These are phyloP conservation scores for Wickerhamomyces sydowiorum DNA, from an alignment of 805 yeast genomes.

Conservation along the genomic window DNA sequence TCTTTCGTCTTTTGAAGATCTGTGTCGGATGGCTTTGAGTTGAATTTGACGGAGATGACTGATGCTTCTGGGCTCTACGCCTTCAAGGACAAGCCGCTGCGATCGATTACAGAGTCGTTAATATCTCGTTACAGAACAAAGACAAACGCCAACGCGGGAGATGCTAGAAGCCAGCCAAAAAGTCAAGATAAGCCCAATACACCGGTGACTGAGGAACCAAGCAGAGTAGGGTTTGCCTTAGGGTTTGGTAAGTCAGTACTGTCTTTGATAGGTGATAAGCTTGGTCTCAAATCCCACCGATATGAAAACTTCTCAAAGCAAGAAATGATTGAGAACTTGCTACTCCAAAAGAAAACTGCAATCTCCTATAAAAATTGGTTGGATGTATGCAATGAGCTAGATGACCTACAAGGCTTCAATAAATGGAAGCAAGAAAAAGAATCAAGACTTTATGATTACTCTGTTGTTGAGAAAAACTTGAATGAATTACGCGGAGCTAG, in stretches of 20 bases:
- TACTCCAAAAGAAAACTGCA: constrained; percentile 41
- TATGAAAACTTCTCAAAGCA: constrained; percentile 20
- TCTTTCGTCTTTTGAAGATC: too few species aligned
- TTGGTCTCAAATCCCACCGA: neutral
- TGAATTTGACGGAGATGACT: neutral
- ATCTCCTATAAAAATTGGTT: constrained; percentile 63
- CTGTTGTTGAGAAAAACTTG: constrained; percentile 47
- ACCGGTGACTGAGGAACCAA: neutral
- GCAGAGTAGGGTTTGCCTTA: neutral
- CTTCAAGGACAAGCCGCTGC: neutral
- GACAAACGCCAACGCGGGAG: neutral
- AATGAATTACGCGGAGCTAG: constrained; percentile 58
- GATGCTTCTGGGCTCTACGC: neutral
- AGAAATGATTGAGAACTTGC: constrained; percentile 30
- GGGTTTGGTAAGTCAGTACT: neutral
- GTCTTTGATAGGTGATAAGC: constrained; percentile 3
- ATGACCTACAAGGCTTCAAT: constrained; percentile 55
- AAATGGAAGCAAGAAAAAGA: constrained; percentile 65
- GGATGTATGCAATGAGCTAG: constrained; percentile 55
- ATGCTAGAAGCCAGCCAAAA: neutral
- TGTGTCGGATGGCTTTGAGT: too few species aligned
- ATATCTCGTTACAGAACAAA: neutral
- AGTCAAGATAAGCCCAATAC: neutral
- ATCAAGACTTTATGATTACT: constrained; percentile 69
- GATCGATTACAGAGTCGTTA: constrained; percentile 1